Evolutionary conservation across 768 basidiomycete genomes (phyloP).

Genomic region (Kwoniella europaea): DNA sequence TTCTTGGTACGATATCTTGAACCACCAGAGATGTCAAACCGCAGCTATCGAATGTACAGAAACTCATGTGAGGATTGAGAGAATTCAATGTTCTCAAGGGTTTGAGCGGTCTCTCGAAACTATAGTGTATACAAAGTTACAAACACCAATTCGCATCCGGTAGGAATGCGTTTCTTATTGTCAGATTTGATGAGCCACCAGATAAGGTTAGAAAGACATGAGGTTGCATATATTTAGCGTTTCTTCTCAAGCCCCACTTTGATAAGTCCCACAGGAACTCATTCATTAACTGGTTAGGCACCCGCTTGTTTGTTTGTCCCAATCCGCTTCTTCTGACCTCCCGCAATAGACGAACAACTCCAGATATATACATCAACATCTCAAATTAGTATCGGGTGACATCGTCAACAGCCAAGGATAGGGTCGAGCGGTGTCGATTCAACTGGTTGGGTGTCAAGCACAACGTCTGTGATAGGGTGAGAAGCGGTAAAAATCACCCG

Average conservation of each 20-base stretch:
- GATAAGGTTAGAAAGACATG: slow-evolving; percentile 11
- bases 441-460: neutral
- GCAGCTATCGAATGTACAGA: too few relatives aligned
- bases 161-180: neutral
- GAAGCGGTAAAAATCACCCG: neutral
- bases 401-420: neutral
- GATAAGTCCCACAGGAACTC: neutral
- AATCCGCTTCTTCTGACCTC: neutral
- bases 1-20: neutral
- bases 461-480: neutral
- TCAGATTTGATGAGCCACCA: neutral
- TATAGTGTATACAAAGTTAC: neutral
- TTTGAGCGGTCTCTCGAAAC: neutral
- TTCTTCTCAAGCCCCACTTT: neutral
- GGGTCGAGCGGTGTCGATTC: neutral
- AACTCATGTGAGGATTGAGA: neutral
- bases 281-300: neutral
- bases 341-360: neutral
- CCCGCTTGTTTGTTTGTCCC: neutral
- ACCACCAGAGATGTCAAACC: too few relatives aligned
- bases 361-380: neutral
- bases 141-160: slow-evolving; percentile 3
- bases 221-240: neutral
- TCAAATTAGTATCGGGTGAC: neutral
- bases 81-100: neutral